phyloP scores from a whole-genome alignment of 495 filamentous ascomycete genomes.

The Penicillium argentinense region DNA sequence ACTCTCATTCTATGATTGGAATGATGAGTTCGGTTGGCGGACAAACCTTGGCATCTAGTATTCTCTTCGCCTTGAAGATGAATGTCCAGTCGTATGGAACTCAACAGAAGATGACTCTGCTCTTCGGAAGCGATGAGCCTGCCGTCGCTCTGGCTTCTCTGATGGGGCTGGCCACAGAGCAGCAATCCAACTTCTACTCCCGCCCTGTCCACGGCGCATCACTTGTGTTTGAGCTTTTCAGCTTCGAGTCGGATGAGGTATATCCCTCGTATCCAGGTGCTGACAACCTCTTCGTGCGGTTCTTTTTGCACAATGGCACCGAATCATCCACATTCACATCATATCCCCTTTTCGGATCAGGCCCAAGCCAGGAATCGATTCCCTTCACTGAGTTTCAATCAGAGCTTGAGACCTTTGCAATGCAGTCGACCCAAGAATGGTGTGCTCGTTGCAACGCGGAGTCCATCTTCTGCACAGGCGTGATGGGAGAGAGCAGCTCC shows the following conservation, averaged over 20 bases:
- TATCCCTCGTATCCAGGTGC: slow-evolving; percentile 47
- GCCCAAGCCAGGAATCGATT: slow-evolving; percentile 49
- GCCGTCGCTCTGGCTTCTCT: slow-evolving; percentile 77
- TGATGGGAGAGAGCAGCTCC: slow-evolving; percentile 9
- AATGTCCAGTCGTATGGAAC: slow-evolving; percentile 44
- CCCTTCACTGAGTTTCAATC: slow-evolving; percentile 62
- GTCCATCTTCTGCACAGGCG: slow-evolving; percentile 57
- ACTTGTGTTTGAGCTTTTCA: slow-evolving; percentile 75
- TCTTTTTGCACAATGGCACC: slow-evolving; percentile 76
- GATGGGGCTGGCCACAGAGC: slow-evolving; percentile 50
- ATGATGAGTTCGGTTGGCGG: slow-evolving; percentile 61
- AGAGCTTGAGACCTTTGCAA: slow-evolving; percentile 59
- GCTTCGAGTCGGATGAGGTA: slow-evolving; percentile 44
- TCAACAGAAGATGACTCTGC: slow-evolving; percentile 56
- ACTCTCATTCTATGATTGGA: slow-evolving; percentile 31
- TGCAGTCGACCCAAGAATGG: slow-evolving; percentile 63
- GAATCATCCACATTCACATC: slow-evolving; percentile 47
- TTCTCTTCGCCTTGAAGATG: slow-evolving; percentile 53
- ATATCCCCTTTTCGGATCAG: slow-evolving; percentile 68
- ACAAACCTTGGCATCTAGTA: slow-evolving; percentile 63
- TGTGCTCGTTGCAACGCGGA: slow-evolving; percentile 65
- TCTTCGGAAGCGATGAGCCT: slow-evolving; percentile 70
- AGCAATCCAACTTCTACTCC: slow-evolving; percentile 63
- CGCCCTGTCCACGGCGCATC: slow-evolving; percentile 67
- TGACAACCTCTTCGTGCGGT: slow-evolving; percentile 68